Conservation (phyloP, 2,329 filamentous ascomycete species). For the Tolypocladium amazonense region DNA sequence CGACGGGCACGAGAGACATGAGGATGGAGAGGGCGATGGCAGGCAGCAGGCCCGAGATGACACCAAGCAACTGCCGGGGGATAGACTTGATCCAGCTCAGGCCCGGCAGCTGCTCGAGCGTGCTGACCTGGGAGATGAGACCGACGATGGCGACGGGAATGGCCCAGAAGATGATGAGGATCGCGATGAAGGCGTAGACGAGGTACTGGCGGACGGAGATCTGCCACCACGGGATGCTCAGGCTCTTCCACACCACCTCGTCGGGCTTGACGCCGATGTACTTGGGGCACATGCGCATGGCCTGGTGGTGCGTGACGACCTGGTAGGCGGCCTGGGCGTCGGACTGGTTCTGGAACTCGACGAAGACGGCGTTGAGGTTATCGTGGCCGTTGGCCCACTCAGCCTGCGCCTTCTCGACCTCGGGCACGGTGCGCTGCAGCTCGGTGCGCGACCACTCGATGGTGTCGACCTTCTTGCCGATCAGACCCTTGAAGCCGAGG, state of each 20-base stretch:
- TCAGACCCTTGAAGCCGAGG: constrained; percentile 50
- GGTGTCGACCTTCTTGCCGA: constrained; percentile 63
- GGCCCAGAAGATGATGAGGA: constrained; percentile 78
- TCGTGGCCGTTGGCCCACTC: constrained; percentile 52
- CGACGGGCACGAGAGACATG: constrained; percentile 67
- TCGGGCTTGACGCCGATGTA: constrained; percentile 71
- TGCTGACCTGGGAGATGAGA: constrained; percentile 72
- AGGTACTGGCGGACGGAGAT: constrained; percentile 56
- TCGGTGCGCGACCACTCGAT: constrained; percentile 70
- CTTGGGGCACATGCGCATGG: constrained; percentile 74
- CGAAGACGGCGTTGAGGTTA: constrained; percentile 68
- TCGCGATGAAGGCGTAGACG: constrained; percentile 55
- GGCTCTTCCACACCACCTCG: constrained; percentile 80
- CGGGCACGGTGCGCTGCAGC: constrained; percentile 44
- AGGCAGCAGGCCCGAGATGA: constrained; percentile 77
- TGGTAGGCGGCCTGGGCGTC: constrained; percentile 83
- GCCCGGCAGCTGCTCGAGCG: constrained; percentile 55
- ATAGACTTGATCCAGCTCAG: constrained; percentile 64
- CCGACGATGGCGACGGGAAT: constrained; percentile 70
- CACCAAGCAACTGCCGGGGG: constrained; percentile 57
- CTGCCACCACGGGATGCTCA: constrained; percentile 62
- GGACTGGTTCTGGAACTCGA: constrained; percentile 75
- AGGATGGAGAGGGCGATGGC: constrained; percentile 68
- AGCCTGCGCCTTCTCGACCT: constrained; percentile 54
- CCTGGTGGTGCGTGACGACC: constrained; percentile 68